Conservation (phyloP, 208 protist genomes). For the Acanthamoeba divionensis region DNA sequence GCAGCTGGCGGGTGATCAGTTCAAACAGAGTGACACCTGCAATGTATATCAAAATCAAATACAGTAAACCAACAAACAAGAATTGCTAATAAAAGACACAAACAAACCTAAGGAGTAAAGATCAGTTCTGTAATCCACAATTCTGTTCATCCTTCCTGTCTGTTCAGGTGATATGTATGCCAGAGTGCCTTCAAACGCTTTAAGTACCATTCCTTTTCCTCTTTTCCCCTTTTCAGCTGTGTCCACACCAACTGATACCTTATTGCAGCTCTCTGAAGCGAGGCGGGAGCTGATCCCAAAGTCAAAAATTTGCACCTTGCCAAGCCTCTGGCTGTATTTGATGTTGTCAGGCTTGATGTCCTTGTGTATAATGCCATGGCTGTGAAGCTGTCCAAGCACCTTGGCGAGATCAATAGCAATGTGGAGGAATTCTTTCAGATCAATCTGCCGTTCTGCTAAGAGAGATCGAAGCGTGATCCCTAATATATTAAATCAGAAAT, state of each 20-base stretch:
- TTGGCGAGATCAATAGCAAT: conserved; percentile 7
- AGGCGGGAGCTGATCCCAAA: conserved; percentile 25
- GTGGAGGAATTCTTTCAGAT: not conserved
- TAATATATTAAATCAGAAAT: too few species aligned
- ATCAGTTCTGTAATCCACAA: not conserved
- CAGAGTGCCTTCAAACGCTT: not conserved
- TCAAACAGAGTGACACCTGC: conserved; percentile 28
- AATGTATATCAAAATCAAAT: too few species aligned
- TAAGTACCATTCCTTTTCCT: too few species aligned
- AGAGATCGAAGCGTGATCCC: not conserved
- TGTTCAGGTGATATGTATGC: not conserved
- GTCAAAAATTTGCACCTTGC: not conserved
- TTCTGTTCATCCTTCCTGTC: not conserved
- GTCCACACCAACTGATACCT: too few species aligned
- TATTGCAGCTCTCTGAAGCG: too few species aligned
- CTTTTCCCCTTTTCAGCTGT: too few species aligned
- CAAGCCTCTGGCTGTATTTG: not conserved
- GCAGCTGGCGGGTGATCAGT: conserved; percentile 13
- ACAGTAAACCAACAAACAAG: too few species aligned
- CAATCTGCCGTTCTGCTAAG: not conserved
- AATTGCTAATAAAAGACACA: too few species aligned
- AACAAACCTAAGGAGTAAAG: not conserved
- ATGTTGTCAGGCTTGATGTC: conserved; percentile 57
- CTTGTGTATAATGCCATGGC: conserved; percentile 12
- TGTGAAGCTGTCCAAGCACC: conserved; percentile 28